These are phyloP conservation scores for Torulaspora microellipsoides DNA, from an alignment of 805 yeast species.

Conservation along the genomic window DNA sequence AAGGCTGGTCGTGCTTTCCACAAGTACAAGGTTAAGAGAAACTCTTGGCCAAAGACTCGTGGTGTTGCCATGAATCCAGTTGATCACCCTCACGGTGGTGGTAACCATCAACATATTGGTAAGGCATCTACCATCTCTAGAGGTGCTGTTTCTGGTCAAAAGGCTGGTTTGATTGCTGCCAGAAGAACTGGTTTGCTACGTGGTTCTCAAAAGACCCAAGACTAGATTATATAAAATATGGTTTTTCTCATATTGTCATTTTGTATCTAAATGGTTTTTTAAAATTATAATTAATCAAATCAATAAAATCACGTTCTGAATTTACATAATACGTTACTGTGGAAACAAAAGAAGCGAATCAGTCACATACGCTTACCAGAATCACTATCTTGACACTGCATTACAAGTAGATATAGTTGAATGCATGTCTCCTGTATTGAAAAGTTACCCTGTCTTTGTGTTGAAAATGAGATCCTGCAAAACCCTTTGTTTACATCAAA, in stretches of 20 bases:
- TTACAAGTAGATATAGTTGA: too few species aligned
- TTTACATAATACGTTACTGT: too few species aligned
- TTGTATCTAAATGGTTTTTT: constrained; percentile 20
- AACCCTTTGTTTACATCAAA: too few species aligned
- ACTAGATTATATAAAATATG: constrained; percentile 42
- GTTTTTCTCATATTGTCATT: constrained; percentile 28
- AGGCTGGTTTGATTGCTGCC: constrained; percentile 99
- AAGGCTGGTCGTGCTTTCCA: constrained; percentile 99
- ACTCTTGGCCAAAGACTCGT: constrained; percentile 99
- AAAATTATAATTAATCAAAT: constrained; percentile 13
- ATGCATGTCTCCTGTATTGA: too few species aligned
- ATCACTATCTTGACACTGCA: too few species aligned
- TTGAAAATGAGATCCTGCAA: too few species aligned
- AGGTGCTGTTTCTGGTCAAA: constrained; percentile 99
- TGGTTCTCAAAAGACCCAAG: constrained; percentile 96
- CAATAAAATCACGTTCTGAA: constrained; percentile 1
- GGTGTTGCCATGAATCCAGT: constrained; percentile 99
- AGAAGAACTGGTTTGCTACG: constrained; percentile 99
- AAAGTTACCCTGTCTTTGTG: too few species aligned
- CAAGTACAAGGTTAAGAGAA: constrained; percentile 98
- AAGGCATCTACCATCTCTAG: constrained; percentile 98
- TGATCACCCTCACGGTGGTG: constrained; percentile 99
- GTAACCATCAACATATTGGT: constrained; percentile 99
- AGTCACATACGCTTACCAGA: too few species aligned
- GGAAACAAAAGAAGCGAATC: too few species aligned